Base-by-base conservation (phyloP, 257 asterid genomes). In the Solanum chmielewskii region DNA sequence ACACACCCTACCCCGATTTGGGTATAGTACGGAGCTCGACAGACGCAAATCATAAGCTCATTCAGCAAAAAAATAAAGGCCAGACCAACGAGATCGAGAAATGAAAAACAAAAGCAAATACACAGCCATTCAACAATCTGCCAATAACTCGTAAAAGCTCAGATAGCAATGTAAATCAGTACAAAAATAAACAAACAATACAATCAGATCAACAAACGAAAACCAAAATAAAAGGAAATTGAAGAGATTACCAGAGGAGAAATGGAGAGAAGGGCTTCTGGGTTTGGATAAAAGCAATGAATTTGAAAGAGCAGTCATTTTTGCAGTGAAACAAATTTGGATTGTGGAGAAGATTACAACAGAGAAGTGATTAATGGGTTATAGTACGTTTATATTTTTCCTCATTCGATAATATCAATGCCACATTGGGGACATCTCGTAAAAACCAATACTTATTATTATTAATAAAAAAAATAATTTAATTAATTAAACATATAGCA, bases 241-340 rank as follows among this genome's bases (percentile, higher is more conserved):
- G 64, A 2, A 25, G 20, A 35, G 69, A 77, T 42, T 89, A 92
- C 95, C 95, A 8, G 91, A 82, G 39, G 94, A 86, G 66, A 87
- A 86, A 86, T 68, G 88, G 86, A 83, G 75, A 45, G 90, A 64
- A 29, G 90, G 91, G 80, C 69, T 86, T 77, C 86, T 89, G 13
- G 94, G 84, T 35, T 88, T 89, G 23, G 93, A 83, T 35, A 93
- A 88, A 49, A 88, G 85, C n/a, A 83, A 37, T 59, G 94, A 89
- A 89, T 71, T 92, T 25, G 94, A 92, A 39, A 94, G 78, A 90
- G 94, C 91, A 35, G 94, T 23, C 98, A 91, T 75, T 44, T 70
- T 47, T 42, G 83, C 60, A 39, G 56, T 35, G 29, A 21, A 42
- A 12, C 29, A 21, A 59, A 20, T 27, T 80, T 33, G 15, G 42